Evolutionary conservation across 1,139 yeast genomes (phyloP), one percentile per base, ranked within the genome.

Genomic region (Saccharomycopsis hybrid): DNA sequence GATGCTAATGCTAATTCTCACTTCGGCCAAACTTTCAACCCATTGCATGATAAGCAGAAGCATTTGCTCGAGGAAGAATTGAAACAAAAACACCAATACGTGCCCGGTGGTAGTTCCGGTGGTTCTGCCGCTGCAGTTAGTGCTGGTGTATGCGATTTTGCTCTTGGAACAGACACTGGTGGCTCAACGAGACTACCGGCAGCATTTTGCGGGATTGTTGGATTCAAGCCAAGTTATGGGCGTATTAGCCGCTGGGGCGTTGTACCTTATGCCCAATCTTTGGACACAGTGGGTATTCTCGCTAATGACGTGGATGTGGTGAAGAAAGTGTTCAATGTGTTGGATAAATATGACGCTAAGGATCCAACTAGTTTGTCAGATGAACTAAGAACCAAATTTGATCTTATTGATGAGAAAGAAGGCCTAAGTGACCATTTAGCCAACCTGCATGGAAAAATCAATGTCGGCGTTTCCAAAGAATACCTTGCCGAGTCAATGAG

Each of bases 121-220:
- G 98, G 98, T 0, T 78, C 95, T 45, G 97, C 97, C 0, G 96
- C 96, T 1, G 85, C 95, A 0, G 96, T 90, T 1, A 82, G 90
- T 1, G 77, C 82, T 0, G 81, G 69, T 0, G 61, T 80, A 57
- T 85, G 81, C 31, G 86, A 84, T 60, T 81, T 82, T 54, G 75
- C 87, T 1, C 65, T 94, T 41, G 99, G 98, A 0, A 86, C 97
- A 0, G 99, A 92, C 60, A 92, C 99, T 0, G 99, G 99, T 3
- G 99, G 99, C 0, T 88, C 97, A 0, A 88, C 92, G 1, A 71
- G 99, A 53, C 70, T 85, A 27, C 99, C 99, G 0, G 95, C 96
- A 1, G 82, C 95, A 27, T 87, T 85, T 65, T 84, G 95, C 59
- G 86, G 88, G 1, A 74, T 85, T 0, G 68, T 78, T 43, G 98